Conservation (phyloP, 768 basidiomycete genomes). For the Russula sp. region DNA sequence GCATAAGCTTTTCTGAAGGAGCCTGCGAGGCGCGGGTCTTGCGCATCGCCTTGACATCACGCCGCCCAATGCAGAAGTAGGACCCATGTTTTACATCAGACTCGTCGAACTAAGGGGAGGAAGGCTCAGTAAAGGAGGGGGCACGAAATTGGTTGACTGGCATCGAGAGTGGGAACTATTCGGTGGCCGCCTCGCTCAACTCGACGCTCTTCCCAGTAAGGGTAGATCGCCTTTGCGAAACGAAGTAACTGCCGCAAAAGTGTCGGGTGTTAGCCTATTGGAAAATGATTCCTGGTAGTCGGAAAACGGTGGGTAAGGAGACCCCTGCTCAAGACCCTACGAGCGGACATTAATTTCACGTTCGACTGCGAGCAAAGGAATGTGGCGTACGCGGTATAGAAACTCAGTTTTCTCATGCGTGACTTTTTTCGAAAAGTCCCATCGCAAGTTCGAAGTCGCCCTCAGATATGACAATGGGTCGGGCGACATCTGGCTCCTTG, state of each 20-base stretch:
- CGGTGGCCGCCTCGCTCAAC: conserved; percentile 71
- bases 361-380: not conserved
- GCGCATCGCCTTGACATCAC: conserved; percentile 88
- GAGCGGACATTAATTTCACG: conserved; percentile 7
- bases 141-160: conserved; percentile 34
- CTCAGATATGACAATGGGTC: conserved; percentile 66
- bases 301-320: conserved; percentile 62
- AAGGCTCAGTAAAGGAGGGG: not conserved
- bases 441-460: conserved; percentile 94
- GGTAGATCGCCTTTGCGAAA: conserved; percentile 67
- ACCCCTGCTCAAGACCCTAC: conserved; percentile 57
- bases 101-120: conserved; percentile 64
- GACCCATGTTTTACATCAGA: conserved; percentile 85
- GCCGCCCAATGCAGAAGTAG: conserved; percentile 93
- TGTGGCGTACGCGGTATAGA: conserved; percentile 71
- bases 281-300: conserved; percentile 69
- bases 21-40: conserved; percentile 92
- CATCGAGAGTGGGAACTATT: conserved; percentile 85
- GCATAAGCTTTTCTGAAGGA: conserved; percentile 80
- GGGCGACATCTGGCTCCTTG: conserved; percentile 67
- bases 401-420: conserved; percentile 87
- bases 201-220: conserved; percentile 86
- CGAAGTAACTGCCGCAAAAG: conserved; percentile 66
- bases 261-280: conserved; percentile 45
- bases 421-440: conserved; percentile 86